A percentile compares a stretch with the other conserved stretches of the same genome.
Evolutionary conservation across 441 rosid genomes (phyloP).

Genomic region (Sinapis alba): DNA sequence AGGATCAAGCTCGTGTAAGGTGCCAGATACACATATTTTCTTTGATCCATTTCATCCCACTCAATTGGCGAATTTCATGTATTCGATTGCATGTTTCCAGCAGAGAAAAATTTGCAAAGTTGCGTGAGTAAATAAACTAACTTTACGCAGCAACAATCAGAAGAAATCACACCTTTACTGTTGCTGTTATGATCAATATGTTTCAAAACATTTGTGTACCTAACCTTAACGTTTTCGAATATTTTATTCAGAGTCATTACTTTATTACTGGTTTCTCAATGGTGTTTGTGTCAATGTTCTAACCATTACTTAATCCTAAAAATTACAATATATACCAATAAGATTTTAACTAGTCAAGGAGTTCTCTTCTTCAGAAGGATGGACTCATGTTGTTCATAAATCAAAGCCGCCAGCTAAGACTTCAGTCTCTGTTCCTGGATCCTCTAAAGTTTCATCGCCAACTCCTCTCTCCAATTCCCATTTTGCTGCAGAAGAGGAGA

Average conservation of each 20-base stretch:
- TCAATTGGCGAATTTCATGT: conserved; percentile 20
- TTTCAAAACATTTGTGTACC: not conserved
- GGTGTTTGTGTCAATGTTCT: not conserved
- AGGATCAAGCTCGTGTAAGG: not conserved
- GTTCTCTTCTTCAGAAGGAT: too few relatives aligned
- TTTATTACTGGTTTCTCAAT: too few relatives aligned
- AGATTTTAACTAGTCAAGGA: too few relatives aligned
- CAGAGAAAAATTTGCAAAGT: conserved; percentile 25
- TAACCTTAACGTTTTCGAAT: not conserved
- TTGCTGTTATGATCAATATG: not conserved
- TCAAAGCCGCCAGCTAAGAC: too few relatives aligned
- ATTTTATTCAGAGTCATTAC: too few relatives aligned
- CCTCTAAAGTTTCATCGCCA: too few relatives aligned
- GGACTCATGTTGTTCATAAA: too few relatives aligned
- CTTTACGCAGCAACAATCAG: not conserved
- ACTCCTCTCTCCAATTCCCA: too few relatives aligned
- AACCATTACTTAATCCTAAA: too few relatives aligned
- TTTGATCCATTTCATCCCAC: conserved; percentile 32
- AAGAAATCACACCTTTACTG: not conserved
- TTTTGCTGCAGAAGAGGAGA: too few relatives aligned
- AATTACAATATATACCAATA: too few relatives aligned
- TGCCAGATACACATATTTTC: conserved; percentile 18
- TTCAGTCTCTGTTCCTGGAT: too few relatives aligned
- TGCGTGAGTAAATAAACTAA: not conserved
- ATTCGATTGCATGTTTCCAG: conserved; percentile 12